These are phyloP conservation scores for Colletotrichum sojae DNA, from an alignment of 2,329 filamentous ascomycete genomes.

Conservation along the genomic window DNA sequence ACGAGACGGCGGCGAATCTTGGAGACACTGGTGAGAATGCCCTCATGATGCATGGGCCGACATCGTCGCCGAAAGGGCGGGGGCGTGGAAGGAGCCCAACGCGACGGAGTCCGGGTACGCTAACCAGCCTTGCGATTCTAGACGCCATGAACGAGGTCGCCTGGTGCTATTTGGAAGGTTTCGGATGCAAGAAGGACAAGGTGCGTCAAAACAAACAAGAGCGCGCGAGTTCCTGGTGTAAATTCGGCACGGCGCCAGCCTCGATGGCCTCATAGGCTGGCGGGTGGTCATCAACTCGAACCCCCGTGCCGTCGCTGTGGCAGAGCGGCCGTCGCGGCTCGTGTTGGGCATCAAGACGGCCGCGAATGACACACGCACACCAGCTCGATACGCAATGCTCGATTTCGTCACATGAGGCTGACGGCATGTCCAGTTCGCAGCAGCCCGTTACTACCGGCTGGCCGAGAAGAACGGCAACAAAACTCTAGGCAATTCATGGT, in stretches of 20 bases:
- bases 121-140: slow-evolving; percentile 48
- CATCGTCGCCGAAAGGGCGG: no score
- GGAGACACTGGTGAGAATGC: slow-evolving; percentile 80
- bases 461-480: slow-evolving; percentile 92
- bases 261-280: slow-evolving; percentile 12
- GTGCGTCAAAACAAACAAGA: slow-evolving; percentile 69
- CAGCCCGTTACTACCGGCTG: slow-evolving; percentile 92
- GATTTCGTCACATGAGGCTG: slow-evolving; percentile 64
- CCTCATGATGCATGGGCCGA: neutral
- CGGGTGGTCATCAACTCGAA: slow-evolving; percentile 3
- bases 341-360: slow-evolving; percentile 56
- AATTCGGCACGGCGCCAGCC: slow-evolving; percentile 21
- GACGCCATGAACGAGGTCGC: slow-evolving; percentile 98
- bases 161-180: slow-evolving; percentile 97
- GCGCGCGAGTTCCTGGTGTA: neutral
- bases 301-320: neutral
- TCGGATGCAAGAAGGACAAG: slow-evolving; percentile 98
- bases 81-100: slow-evolving; percentile 31
- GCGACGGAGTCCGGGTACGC: slow-evolving; percentile 17
- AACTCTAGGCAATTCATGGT: slow-evolving; percentile 95
- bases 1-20: slow-evolving; percentile 96
- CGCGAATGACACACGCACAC: slow-evolving; percentile 15
- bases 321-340: slow-evolving; percentile 22
- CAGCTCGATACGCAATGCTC: slow-evolving; percentile 28
- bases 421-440: slow-evolving; percentile 73